Percentiles rank a stretch among this genome's conserved stretches.
phyloP scores from a whole-genome alignment of 306 rosid genomes.

The Sesbania bispinosa region DNA sequence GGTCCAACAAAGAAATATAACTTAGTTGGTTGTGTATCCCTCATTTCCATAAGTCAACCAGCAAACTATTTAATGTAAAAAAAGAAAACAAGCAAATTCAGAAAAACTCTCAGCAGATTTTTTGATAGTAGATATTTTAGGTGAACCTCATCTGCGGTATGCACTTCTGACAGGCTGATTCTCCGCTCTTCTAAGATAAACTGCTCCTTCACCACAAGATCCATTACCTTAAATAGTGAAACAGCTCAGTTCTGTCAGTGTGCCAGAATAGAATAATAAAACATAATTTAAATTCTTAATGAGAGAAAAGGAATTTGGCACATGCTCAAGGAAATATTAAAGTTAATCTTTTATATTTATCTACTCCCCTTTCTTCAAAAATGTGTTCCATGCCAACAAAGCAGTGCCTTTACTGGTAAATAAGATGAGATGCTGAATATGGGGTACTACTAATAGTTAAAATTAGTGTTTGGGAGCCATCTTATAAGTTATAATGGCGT shows the following conservation, averaged over 20 bases:
- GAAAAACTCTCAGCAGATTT: not conserved
- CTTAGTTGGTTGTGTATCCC: not conserved
- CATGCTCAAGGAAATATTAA: not conserved
- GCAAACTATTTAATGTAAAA: not conserved
- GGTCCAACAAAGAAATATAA: not conserved
- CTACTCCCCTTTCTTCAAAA: not conserved
- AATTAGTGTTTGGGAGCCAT: not conserved
- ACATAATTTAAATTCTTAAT: not conserved
- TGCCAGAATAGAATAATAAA: conserved; percentile 2
- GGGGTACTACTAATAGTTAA: not conserved
- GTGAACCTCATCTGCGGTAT: conserved; percentile 81
- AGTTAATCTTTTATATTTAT: not conserved
- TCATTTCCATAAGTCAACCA: not conserved
- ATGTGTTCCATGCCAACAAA: not conserved
- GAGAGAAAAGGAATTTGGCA: not conserved
- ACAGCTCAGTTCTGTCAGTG: conserved; percentile 1
- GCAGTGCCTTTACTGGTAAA: not conserved
- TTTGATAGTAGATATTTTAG: not conserved
- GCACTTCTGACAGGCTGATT: conserved; percentile 80
- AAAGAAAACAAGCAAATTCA: not conserved
- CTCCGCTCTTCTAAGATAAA: conserved; percentile 67
- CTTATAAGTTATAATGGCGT: not conserved
- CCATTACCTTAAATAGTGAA: conserved; percentile 58
- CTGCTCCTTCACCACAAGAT: conserved; percentile 69
- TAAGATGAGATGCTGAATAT: not conserved